Base-by-base conservation (phyloP, 768 basidiomycete species). In the Rhizopogon sp. region DNA sequence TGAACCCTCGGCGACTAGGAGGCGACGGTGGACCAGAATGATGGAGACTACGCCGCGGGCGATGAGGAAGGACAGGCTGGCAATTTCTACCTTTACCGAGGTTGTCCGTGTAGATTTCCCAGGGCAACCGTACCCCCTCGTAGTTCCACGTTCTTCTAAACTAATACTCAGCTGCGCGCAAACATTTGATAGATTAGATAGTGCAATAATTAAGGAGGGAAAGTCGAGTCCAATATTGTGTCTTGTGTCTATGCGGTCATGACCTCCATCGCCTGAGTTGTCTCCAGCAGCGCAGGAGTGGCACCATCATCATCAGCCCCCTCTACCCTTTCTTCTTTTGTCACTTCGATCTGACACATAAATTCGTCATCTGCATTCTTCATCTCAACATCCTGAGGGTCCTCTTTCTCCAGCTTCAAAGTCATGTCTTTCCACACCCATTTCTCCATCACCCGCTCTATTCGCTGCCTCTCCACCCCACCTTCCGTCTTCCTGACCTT, bases 381-480 rank as follows among this genome's bases (percentile, higher is more conserved):
- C 70, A 71, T 70, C 54, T 70, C 70, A 9, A 63, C 58, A n/a
- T 71, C 68, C 47, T 29, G 57, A 33, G 46, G 44, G 42, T 44
- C 57, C 43, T 10, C 46, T 57, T 43, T 45, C 10, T 43, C 47
- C 10, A 22, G 39, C 13, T 52, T 53, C 25, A 45, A 53, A 17
- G 57, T 40, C 46, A 42, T 43, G 6, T 55, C 56, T 20, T 66
- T 53, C 87, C 87, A 89, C 16, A 64, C 74, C 87, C 87, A 90
- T 50, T 77, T 76, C 70, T 91, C 89, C 42, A 85, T 69, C 25
- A 75, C 71, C 56, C 89, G 79, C 63, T 87, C 84, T 58, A 89
- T 79, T 47, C 81, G 78, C 59, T 91, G 88, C 59, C 88, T 74
- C 64, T 90, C 89, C 41, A 90, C 42, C 20, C 85, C 82, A 29